Evolutionary conservation across 2,329 filamentous ascomycete genomes (phyloP).

Genomic region (Fusarium fracticaudum): DNA sequence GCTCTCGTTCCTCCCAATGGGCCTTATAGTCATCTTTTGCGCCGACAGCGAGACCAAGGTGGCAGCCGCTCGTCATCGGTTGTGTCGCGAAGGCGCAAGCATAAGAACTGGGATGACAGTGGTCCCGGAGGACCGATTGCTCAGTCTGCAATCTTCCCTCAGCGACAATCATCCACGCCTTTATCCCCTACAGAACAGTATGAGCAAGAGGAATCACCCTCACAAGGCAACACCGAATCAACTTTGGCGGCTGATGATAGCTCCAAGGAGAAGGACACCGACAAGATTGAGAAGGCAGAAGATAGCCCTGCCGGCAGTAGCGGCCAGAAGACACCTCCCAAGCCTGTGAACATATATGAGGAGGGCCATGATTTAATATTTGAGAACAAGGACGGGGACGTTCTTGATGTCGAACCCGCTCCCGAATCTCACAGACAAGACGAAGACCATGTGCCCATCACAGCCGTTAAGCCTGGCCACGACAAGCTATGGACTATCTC

Average conservation of each 20-base stretch:
- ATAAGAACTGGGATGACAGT: conserved; percentile 75
- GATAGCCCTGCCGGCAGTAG: conserved; percentile 31
- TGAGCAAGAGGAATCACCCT: conserved; percentile 46
- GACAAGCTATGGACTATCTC: conserved; percentile 48
- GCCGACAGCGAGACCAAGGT: conserved; percentile 83
- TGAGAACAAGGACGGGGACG: conserved; percentile 88
- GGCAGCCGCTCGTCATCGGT: conserved; percentile 67
- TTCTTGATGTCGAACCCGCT: conserved; percentile 69
- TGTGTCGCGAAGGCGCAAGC: conserved; percentile 69
- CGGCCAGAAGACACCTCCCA: conserved; percentile 42
- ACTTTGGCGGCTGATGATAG: conserved; percentile 48
- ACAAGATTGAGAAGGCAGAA: conserved; percentile 37
- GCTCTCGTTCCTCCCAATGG: conserved; percentile 75
- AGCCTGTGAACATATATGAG: conserved; percentile 74
- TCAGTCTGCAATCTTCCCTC: conserved; percentile 87
- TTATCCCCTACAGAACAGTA: conserved; percentile 29
- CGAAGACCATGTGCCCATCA: conserved; percentile 30
- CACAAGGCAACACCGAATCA: conserved; percentile 48
- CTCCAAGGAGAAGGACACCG: conserved; percentile 44
- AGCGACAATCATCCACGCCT: conserved; percentile 49
- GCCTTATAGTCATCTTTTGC: conserved; percentile 68
- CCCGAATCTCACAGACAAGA: conserved; percentile 14
- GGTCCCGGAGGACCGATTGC: conserved; percentile 88
- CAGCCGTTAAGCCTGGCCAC: conserved; percentile 30
- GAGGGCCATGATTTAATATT: conserved; percentile 83